phyloP scores from a whole-genome alignment of 2,329 filamentous ascomycete genomes.

The Sarocladium oryzae region DNA sequence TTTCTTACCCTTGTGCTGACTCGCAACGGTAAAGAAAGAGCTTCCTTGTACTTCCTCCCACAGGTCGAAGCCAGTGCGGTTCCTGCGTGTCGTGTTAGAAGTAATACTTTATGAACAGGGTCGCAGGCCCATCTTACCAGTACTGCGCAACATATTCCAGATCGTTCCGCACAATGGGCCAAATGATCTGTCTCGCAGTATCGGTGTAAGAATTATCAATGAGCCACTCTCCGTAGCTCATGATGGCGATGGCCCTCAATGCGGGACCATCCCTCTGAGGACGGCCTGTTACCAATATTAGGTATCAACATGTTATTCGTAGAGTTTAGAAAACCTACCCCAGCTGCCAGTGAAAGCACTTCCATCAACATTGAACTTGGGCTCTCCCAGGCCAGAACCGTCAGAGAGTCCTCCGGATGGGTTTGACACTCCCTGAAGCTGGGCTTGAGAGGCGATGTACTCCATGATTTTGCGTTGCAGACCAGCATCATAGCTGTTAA shows the following conservation, averaged over 20 bases:
- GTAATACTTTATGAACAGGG: too few species aligned
- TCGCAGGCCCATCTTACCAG: constrained; percentile 41
- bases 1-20: constrained; percentile 56
- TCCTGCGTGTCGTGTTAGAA: constrained; percentile 27
- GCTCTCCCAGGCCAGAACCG: constrained; percentile 57
- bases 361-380: constrained; percentile 64
- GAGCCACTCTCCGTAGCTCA: constrained; percentile 67
- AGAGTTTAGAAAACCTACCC: constrained; percentile 35
- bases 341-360: constrained; percentile 60
- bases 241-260: constrained; percentile 66
- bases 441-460: constrained; percentile 62
- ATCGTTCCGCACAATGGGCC: constrained; percentile 72
- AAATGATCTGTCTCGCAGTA: constrained; percentile 50
- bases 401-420: constrained; percentile 55
- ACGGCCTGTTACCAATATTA: constrained; percentile 37
- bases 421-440: constrained; percentile 60
- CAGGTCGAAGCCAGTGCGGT: constrained; percentile 62
- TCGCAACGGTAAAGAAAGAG: constrained; percentile 72
- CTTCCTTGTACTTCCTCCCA: constrained; percentile 77
- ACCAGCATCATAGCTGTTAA: constrained; percentile 47
- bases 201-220: constrained; percentile 57
- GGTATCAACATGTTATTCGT: constrained; percentile 10
- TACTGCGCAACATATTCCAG: constrained; percentile 69
- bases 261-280: constrained; percentile 77
- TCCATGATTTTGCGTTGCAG: constrained; percentile 58